Evolutionary conservation across 2,329 filamentous ascomycete genomes (phyloP).

Genomic region (Cadophora sp.): DNA sequence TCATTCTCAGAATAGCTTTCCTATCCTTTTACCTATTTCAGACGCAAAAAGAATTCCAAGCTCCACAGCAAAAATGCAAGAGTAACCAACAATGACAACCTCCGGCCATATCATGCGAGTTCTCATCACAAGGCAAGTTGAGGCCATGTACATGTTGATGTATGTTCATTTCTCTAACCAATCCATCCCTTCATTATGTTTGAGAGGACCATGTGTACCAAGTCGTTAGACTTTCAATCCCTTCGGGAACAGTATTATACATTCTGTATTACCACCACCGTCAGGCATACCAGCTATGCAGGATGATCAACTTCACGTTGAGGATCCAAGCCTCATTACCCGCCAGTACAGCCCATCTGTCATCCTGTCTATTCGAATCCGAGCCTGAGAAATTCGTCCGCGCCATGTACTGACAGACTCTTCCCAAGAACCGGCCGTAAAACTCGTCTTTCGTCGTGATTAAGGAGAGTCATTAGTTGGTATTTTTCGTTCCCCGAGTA

Average conservation of each 20-base stretch:
- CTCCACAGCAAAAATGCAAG: too few relatives aligned
- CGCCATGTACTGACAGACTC: constrained; percentile 13
- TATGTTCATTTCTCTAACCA: constrained; percentile 8
- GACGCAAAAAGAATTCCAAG: too few relatives aligned
- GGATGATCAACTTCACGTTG: not conserved
- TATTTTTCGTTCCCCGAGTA: constrained; percentile 24
- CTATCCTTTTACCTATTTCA: too few relatives aligned
- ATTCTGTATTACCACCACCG: not conserved
- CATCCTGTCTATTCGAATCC: constrained; percentile 9
- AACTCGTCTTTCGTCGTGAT: constrained; percentile 24
- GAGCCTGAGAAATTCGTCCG: constrained; percentile 9
- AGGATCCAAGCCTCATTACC: not conserved
- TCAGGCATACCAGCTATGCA: not conserved
- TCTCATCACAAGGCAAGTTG: not conserved
- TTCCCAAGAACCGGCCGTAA: constrained; percentile 12
- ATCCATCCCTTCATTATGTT: not conserved
- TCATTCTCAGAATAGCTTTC: too few relatives aligned
- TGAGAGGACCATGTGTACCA: not conserved
- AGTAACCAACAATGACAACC: too few relatives aligned
- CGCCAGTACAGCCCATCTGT: not conserved
- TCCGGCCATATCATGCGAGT: too few relatives aligned
- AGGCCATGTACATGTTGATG: not conserved
- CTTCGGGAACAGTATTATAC: not conserved
- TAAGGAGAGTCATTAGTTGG: constrained; percentile 41
- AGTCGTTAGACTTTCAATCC: constrained; percentile 3